Base-by-base conservation (phyloP, 225 moss, liverwort and hornwort genomes). In the Lunularia cruciata region DNA sequence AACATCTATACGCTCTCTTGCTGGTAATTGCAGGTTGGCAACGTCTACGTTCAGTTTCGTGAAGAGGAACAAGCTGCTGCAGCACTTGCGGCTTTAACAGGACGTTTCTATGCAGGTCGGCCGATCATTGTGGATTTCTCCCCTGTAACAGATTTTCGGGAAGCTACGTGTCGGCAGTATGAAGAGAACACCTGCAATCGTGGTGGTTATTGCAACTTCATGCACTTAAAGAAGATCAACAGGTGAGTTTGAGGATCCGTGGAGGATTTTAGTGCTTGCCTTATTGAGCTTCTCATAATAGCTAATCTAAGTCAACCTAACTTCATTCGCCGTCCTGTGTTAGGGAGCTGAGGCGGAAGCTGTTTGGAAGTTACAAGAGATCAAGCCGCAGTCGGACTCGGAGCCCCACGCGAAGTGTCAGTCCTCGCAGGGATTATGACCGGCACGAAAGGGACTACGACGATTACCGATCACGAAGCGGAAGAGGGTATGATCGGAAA, bases 151-250 rank as follows among this genome's bases (percentile, higher is more conserved):
- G 79, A 79, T 48, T 79, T 79, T 47, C 79, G 79, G 30, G 79
- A 79, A 57, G 79, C 79, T 3, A 79, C 79, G 10, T 79, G 79
- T 33, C 52, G 79, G 32, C 79, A 79, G 63, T 79, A 79, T 36
- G 79, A 79, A 58, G 79, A 79, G 40, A 79, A 79, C 47, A 79
- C 74, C 7, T 79, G 79, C 74, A 79, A 79, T 58, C 74, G 79
- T 35, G 74, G 79, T 15, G 79, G 79, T n/a, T 79, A 79, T 63
- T 79, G 79, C 58, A 79, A 79, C 42, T 79, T 79, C 70, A 79
- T 79, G 79, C 79, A 79, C 31, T 39, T 79, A 62, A 79, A 79
- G 48, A 79, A 74, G 56, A 73, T 73, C 34, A 60, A 67, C 72
- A 78, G 78, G 78, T 77, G 28, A 7, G 47, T 35, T 4, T n/a